Base-by-base conservation (phyloP, 2,329 filamentous ascomycete species). In the Colletotrichum sp. region DNA sequence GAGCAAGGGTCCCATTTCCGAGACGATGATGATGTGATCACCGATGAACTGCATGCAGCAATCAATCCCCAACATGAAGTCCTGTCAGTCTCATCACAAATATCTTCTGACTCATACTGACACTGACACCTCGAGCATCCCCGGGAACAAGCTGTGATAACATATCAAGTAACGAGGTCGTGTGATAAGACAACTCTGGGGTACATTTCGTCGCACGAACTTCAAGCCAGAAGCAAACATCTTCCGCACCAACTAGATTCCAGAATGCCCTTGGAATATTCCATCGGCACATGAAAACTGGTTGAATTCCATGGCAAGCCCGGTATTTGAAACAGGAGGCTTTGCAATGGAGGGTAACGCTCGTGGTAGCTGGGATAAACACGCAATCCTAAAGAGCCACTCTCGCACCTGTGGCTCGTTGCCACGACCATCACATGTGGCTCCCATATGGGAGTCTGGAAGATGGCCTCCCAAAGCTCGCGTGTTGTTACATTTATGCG, bases 381-480 rank as follows among this genome's bases (percentile, higher is more conserved):
- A 34, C 16, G 57, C 57, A 28, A 32, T 52, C n/a, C 57, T 28
- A 8, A 44, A 48, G 26, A n/a, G 44, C 44, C 16, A 64, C 36
- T 28, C 34, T 48, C 18, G 28, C 26, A 15, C 34, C 24, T 64
- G 70, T 75, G 70, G 26, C 57, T 55, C 32, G 22, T 36, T 36
- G 57, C 70, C 73, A 59, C 57, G 70, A 28, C 55, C 44, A 64
- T 73, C 57, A 64, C 73, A 73, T 73, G 64, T 75, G 70, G 73
- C 26, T 63, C 36, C 64, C 57, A 64, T 64, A 68, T 48, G 64
- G 68, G 26, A 22, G 13, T 36, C 63, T 28, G 36, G 57, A 59
- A 28, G 28, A 15, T 34, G 26, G 13, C 59, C 30, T 30, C 36
- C 22, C 34, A 32, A 30, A 44, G 34, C n/a, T 39, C 59, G 48